phyloP scores from a whole-genome alignment of 345 rosid genomes.

The Psidium friedrichsthalianum region DNA sequence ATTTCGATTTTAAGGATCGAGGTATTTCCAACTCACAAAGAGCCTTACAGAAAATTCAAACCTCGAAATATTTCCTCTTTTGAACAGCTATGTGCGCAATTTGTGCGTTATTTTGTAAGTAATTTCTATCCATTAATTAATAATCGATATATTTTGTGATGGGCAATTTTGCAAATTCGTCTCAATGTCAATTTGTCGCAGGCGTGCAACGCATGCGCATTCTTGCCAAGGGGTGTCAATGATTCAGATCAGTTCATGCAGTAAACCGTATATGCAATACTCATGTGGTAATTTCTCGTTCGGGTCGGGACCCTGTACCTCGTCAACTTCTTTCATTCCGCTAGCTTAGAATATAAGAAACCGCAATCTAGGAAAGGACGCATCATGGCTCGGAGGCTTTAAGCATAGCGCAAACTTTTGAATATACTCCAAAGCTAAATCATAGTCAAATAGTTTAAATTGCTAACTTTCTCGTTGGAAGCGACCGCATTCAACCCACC shows the following conservation, averaged over 20 bases:
- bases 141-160: neutral
- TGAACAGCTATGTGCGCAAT: neutral
- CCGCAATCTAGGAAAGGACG: neutral
- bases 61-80: neutral
- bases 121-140: neutral
- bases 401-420: neutral
- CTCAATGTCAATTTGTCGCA: neutral
- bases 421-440: neutral
- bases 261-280: neutral
- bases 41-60: neutral
- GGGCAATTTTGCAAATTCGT: neutral
- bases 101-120: neutral
- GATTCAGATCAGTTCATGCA: neutral
- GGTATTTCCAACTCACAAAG: neutral
- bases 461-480: neutral
- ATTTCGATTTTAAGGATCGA: neutral
- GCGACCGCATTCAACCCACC: neutral
- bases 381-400: neutral
- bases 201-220: neutral
- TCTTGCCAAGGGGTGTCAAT: neutral
- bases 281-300: no score
- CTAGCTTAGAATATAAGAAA: neutral
- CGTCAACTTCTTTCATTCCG: no score
- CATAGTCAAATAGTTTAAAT: neutral
- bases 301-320: no score